A percentile compares a stretch with the other conserved stretches of the same genome.
Conservation (phyloP, 345 rosid genomes). For the Heritiera fomes region DNA sequence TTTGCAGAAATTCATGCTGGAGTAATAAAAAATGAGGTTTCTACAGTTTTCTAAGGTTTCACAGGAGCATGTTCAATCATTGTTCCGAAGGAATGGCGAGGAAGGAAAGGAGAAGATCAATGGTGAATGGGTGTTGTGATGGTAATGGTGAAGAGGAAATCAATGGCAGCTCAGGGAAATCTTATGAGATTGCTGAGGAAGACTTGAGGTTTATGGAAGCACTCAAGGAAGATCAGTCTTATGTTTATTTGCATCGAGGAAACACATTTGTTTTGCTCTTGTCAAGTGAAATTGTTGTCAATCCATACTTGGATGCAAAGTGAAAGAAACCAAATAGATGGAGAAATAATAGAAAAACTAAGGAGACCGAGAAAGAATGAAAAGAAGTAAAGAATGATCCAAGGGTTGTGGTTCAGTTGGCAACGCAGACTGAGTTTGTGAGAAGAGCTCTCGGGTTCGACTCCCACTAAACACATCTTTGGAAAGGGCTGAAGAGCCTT, state of each 20-base stretch:
- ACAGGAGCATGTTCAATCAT: background rate
- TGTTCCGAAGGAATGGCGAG: background rate
- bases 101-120: background rate
- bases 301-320: background rate
- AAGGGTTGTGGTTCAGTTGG: too few relatives aligned
- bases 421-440: too few relatives aligned
- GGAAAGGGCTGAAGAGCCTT: too few relatives aligned
- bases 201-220: conserved; percentile 21
- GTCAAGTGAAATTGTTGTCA: too few relatives aligned
- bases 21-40: background rate
- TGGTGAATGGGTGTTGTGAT: background rate
- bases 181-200: conserved; percentile 6
- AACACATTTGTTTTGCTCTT: conserved; percentile 14
- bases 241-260: conserved; percentile 23
- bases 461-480: too few relatives aligned
- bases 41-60: background rate
- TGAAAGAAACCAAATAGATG: too few relatives aligned
- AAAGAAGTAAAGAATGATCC: too few relatives aligned
- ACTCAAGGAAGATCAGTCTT: conserved; percentile 28
- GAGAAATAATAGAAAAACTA: too few relatives aligned
- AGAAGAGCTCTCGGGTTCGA: too few relatives aligned
- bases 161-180: background rate
- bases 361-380: too few relatives aligned
- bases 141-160: too few relatives aligned
- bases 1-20: background rate